These are phyloP conservation scores for Metschnikowia henanensis DNA, from an alignment of 805 yeast species.

Conservation along the genomic window DNA sequence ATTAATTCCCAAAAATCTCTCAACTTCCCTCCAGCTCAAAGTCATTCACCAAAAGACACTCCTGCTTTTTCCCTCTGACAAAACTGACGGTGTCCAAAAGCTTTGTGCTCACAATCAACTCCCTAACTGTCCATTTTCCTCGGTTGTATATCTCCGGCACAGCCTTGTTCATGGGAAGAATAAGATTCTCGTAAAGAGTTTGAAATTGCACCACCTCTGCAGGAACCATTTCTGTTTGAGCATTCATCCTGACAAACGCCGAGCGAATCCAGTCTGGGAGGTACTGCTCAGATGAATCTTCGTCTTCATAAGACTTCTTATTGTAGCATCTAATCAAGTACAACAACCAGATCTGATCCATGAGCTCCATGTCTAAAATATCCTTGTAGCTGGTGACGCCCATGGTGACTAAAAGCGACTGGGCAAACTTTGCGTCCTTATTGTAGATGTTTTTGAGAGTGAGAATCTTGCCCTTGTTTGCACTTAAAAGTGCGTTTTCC, in stretches of 20 bases:
- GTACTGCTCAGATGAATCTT: constrained; percentile 30
- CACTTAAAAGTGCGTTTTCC: constrained; percentile 47
- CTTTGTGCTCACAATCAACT: constrained; percentile 50
- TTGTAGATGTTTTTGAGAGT: constrained; percentile 61
- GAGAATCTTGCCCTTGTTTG: constrained; percentile 44
- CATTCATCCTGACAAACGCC: constrained; percentile 36
- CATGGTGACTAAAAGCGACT: constrained; percentile 53
- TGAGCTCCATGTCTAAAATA: constrained; percentile 44
- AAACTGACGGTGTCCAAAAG: constrained; percentile 54
- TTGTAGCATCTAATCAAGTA: constrained; percentile 65
- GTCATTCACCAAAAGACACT: constrained; percentile 38
- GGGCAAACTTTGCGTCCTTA: constrained; percentile 52
- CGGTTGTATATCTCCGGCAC: constrained; percentile 58
- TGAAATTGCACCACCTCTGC: constrained; percentile 57
- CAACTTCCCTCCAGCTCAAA: background rate
- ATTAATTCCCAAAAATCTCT: too few relatives aligned
- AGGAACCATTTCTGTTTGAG: constrained; percentile 42
- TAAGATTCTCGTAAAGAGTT: constrained; percentile 51
- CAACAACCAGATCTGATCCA: constrained; percentile 59
- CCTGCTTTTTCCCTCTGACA: constrained; percentile 44
- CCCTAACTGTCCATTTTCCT: constrained; percentile 51
- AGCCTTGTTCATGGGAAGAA: constrained; percentile 46
- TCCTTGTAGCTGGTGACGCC: constrained; percentile 59
- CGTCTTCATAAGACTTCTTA: constrained; percentile 30
- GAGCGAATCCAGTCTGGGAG: constrained; percentile 54